Percentiles rank a stretch among this genome's conserved stretches.
Conservation (phyloP, 129 eudicot genomes). For the Saposhnikovia divaricata region DNA sequence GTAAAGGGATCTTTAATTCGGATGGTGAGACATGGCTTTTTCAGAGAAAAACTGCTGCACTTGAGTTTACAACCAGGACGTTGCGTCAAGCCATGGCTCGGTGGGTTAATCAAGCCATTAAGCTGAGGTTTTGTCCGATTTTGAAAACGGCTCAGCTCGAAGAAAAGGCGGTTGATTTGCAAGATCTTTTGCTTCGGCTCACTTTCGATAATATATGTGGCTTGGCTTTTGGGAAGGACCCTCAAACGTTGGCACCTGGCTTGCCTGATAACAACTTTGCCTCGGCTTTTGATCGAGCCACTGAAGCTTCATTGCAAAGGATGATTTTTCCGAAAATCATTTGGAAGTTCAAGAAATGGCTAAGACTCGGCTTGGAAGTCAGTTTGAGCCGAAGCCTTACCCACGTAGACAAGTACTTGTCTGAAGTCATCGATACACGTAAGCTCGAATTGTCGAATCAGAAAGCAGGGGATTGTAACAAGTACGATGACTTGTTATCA, state of each 20-base stretch:
- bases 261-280: slow-evolving; percentile 25
- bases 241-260: slow-evolving; percentile 24
- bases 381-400: slow-evolving; percentile 23
- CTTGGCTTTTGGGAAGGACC: slow-evolving; percentile 30
- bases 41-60: slow-evolving; percentile 35
- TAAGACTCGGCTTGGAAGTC: slow-evolving; percentile 25
- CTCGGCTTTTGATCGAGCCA: slow-evolving; percentile 29
- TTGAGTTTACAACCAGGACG: slow-evolving; percentile 33
- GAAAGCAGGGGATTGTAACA: slow-evolving; percentile 1
- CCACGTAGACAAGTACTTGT: slow-evolving; percentile 26
- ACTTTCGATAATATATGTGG: slow-evolving; percentile 38
- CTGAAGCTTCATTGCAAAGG: slow-evolving; percentile 33
- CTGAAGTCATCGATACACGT: slow-evolving; percentile 25
- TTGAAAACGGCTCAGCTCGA: slow-evolving; percentile 20
- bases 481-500: slow-evolving; percentile 66
- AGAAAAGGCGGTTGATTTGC: slow-evolving; percentile 21
- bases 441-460: slow-evolving; percentile 18
- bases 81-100: slow-evolving; percentile 39
- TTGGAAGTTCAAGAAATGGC: slow-evolving; percentile 29
- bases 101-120: slow-evolving; percentile 35
- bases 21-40: slow-evolving; percentile 39
- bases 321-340: slow-evolving; percentile 20
- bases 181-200: slow-evolving; percentile 30
- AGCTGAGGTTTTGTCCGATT: slow-evolving; percentile 24
- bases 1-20: slow-evolving; percentile 33